phyloP scores from a whole-genome alignment of 2,329 filamentous ascomycete species.

The Alternaria tenuissima region DNA sequence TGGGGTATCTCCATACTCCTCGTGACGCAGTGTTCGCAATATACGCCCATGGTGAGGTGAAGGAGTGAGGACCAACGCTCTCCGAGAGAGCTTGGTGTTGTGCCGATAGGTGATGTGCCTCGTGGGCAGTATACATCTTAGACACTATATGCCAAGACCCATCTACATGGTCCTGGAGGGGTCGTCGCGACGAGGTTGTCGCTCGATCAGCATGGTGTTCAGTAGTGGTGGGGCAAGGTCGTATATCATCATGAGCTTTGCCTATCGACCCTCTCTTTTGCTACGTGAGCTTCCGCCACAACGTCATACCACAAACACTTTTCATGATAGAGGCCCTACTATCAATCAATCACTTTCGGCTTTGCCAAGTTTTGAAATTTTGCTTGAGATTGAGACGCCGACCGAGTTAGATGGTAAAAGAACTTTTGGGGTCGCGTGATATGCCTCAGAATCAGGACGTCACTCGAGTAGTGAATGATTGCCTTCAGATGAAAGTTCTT shows the following conservation, averaged over 20 bases:
- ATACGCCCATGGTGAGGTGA: slow-evolving; percentile 14
- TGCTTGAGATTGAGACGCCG: not conserved
- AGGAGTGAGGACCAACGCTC: slow-evolving; percentile 2
- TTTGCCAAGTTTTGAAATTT: not conserved
- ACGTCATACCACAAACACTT: not conserved
- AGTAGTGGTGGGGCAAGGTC: not conserved
- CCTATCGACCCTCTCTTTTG: not conserved
- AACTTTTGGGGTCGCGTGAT: not conserved
- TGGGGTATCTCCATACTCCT: slow-evolving; percentile 1
- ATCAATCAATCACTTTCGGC: not conserved
- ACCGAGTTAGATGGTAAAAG: not conserved
- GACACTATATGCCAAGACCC: not conserved
- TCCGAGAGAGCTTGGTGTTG: not conserved
- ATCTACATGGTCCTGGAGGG: not conserved
- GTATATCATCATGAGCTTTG: not conserved
- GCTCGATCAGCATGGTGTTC: not conserved
- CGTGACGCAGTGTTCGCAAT: slow-evolving; percentile 5
- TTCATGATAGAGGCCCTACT: not conserved
- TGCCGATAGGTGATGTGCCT: no score
- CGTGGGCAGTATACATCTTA: not conserved
- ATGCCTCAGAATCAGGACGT: not conserved
- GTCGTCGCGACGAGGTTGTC: no score
- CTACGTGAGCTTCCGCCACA: not conserved
- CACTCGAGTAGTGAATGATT: not conserved
- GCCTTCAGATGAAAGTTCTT: fast-evolving